Percentiles rank a stretch among this genome's conserved stretches.
Evolutionary conservation across 2,329 filamentous ascomycete genomes (phyloP).

Genomic region (Plenodomus lindquistii): DNA sequence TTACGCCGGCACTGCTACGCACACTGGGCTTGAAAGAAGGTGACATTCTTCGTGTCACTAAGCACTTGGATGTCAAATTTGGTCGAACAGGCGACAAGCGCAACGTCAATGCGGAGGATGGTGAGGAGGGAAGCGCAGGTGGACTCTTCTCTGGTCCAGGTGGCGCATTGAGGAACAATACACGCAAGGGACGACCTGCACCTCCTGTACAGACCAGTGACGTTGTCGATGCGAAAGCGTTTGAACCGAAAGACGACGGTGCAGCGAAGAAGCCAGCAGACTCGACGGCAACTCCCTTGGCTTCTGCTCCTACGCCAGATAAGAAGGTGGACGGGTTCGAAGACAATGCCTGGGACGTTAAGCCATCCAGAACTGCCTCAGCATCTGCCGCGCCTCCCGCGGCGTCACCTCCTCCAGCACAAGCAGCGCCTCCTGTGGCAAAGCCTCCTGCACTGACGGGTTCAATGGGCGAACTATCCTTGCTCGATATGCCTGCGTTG

Average conservation of each 20-base stretch:
- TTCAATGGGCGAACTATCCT: constrained; percentile 69
- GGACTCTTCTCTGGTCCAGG: constrained; percentile 92
- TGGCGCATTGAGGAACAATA: constrained; percentile 91
- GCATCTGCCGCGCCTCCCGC: constrained; percentile 45
- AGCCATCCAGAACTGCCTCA: constrained; percentile 68
- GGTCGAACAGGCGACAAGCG: constrained; percentile 64
- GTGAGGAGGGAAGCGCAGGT: constrained; percentile 62
- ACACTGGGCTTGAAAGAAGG: constrained; percentile 94
- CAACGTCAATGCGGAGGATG: constrained; percentile 62
- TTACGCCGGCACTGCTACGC: constrained; percentile 78
- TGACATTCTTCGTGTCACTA: constrained; percentile 95
- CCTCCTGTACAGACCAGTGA: constrained; percentile 86
- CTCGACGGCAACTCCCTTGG: constrained; percentile 54
- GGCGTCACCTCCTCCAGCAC: constrained; percentile 46
- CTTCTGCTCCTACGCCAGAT: constrained; percentile 52
- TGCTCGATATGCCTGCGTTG: constrained; percentile 57
- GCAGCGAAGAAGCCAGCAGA: constrained; percentile 51
- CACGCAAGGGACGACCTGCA: constrained; percentile 84
- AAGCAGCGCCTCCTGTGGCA: constrained; percentile 46
- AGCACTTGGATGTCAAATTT: constrained; percentile 80
- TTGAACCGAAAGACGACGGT: constrained; percentile 63
- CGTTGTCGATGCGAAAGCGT: constrained; percentile 83
- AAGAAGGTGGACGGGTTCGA: constrained; percentile 74
- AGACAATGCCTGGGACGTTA: constrained; percentile 96
- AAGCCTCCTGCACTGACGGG: constrained; percentile 57